Base-by-base conservation (phyloP, 208 protist species). In the Phytomonas sp. region DNA sequence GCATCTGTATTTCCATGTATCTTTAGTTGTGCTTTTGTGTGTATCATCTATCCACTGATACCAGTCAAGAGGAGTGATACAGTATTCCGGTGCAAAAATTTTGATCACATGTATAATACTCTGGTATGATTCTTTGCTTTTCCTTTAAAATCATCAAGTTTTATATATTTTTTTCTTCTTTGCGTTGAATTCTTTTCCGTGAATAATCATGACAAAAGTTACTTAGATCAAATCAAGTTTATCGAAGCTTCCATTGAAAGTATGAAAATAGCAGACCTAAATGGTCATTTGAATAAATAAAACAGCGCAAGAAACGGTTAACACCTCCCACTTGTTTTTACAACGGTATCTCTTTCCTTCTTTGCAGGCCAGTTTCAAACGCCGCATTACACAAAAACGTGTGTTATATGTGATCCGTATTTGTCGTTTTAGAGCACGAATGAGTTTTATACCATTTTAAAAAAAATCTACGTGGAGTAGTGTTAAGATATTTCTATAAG, bases 11-110 rank as follows among this genome's bases (percentile, higher is more conserved):
- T 56, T 11, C 12, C 29, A 42, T 73, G 31, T 60, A 31, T 37
- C 16, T 67, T 66, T 67, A 26, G 62, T 74, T 69, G 19, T 69
- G 16, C 19, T 26, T 56, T 56, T 56, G 7, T 26, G 26, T 56
- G 45, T 56, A 56, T 26, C 45, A 56, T 26, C 19, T 56, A 26
- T 26, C 7, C 6, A 23, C 45, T 56, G 45, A 56, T 56, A 56
- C 23, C 45, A 56, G 16, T 26, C 45, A 56, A 26, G 45, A 56
- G 19, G 45, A 1, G 6, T 56, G 7, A 19, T 23, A 26, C 45
- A 19, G 26, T 56, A 26, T 56, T 26, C 19, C 23, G 8, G 26
- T 26, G 19, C 19, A 6, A 0, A 56, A 56, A 56, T 56, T 56
- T 23, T 7, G 45, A 56, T 56, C 45, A 19, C 19, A 56, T 56